Evolutionary conservation across 179 eudicot species (phyloP).

Genomic region (Dionaea muscipula): DNA sequence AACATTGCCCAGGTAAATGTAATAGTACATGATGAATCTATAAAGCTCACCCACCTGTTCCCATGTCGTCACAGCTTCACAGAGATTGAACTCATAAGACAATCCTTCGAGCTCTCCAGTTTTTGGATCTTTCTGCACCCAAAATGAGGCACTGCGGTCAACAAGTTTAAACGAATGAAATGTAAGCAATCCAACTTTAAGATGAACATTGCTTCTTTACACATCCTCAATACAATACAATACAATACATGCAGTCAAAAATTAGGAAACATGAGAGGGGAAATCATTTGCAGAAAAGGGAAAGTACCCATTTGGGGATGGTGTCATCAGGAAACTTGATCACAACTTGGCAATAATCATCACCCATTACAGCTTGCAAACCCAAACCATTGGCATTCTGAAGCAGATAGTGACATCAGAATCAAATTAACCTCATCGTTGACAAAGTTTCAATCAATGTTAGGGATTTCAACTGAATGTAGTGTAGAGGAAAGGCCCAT

Average conservation of each 20-base stretch:
- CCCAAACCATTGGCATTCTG: conserved; percentile 88
- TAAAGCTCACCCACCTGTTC: conserved; percentile 53
- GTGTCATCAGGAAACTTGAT: conserved; percentile 72
- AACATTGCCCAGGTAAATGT: not conserved
- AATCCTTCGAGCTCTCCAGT: conserved; percentile 75
- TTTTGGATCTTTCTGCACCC: conserved; percentile 77
- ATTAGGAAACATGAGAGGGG: not conserved
- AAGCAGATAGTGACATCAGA: conserved; percentile 8
- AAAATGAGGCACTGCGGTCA: conserved; percentile 6
- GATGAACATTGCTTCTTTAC: too few species aligned
- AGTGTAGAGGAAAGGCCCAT: not conserved
- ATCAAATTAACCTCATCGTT: not conserved
- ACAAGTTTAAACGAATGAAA: not conserved
- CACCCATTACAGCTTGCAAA: conserved; percentile 44
- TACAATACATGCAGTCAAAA: not conserved
- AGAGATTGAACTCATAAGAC: conserved; percentile 59
- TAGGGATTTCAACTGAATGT: not conserved
- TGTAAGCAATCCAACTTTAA: too few species aligned
- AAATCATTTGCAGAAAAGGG: not conserved
- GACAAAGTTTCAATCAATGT: not conserved
- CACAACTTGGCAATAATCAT: conserved; percentile 51
- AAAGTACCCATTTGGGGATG: conserved; percentile 68
- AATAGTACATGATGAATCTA: not conserved
- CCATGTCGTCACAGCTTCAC: conserved; percentile 99
- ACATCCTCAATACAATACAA: too few species aligned